Conservation (phyloP, 2,329 filamentous ascomycete species). For the Metarhizium album region DNA sequence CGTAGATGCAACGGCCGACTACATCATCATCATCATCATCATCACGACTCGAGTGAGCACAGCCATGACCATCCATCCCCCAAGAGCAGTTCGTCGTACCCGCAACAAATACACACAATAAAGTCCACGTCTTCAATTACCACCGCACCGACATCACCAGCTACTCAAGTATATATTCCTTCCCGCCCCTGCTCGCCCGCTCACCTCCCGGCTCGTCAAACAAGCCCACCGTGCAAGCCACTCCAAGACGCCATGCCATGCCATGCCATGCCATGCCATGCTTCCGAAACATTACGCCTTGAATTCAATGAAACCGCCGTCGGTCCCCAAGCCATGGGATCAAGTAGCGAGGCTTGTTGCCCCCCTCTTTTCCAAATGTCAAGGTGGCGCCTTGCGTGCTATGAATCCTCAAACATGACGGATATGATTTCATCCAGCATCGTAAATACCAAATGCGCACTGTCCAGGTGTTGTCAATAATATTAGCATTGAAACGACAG, state of each 20-base stretch:
- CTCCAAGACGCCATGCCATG: slow-evolving; percentile 4
- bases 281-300: neutral
- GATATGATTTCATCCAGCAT: slow-evolving; percentile 60
- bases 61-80: no score
- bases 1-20: no score
- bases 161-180: neutral
- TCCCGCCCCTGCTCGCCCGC: neutral
- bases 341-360: no score
- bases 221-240: neutral
- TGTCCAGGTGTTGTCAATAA: slow-evolving; percentile 21
- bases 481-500: slow-evolving; percentile 8
- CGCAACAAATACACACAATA: no score
- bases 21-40: no score
- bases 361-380: neutral
- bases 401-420: slow-evolving; percentile 45
- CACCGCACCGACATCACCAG: neutral
- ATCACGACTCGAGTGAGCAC: no score
- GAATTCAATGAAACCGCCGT: neutral
- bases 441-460: slow-evolving; percentile 59
- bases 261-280: slow-evolving; percentile 4
- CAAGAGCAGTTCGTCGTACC: no score
- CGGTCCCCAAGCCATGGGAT: neutral
- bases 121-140: no score
- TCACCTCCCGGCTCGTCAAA: neutral
- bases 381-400: neutral